Base-by-base conservation (phyloP, 2,329 filamentous ascomycete species). In the Fusarium coicis region DNA sequence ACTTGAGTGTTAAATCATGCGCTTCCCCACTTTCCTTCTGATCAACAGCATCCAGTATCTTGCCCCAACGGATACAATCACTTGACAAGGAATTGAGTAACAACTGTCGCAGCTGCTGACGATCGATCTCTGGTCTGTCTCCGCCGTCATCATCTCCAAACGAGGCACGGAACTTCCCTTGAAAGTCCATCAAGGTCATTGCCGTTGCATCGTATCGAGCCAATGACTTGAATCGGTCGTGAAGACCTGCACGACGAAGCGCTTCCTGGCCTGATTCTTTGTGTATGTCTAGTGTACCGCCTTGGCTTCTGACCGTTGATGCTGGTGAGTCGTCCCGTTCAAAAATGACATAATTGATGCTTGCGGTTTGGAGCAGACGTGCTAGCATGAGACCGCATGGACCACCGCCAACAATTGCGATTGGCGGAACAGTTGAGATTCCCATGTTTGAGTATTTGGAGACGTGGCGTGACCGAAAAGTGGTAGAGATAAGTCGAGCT, bases 111-210 rank as follows among this genome's bases (percentile, higher is more conserved):
- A 64, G 4, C 3, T 64, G 61, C 3, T 39, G 55, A 5, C 61
- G 61, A 12, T 64, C 61, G 4, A 64, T 62, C 46, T 64, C 61
- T 21, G 61, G 61, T 14, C 61, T 61, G 16, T 39, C 55, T 0
- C 26, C 37, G 10, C 16, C 55, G 23, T 64, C 30, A 5, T 39
- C 56, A 8, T 21, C 56, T 4, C 55, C 61, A 2, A 62, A 52
- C 0, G 39, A 50, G 23, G 44, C 32, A 1, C 39, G 18, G 1
- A 28, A 39, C 7, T 44, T 59, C 32, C 55, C 61, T 18, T 36
- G 61, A 2, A 16, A 44, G 15, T 62, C 46, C 61, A 64, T 64
- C 21, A 64, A 23, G 2, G 61, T 64, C 61, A 62, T 64, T 5
- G 32, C 23, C 9, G 46, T 46, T 2, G 55, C 61, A 28, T 64